Conservation (phyloP, 2,329 filamentous ascomycete species). For the Thermothelomyces thermophilus region DNA sequence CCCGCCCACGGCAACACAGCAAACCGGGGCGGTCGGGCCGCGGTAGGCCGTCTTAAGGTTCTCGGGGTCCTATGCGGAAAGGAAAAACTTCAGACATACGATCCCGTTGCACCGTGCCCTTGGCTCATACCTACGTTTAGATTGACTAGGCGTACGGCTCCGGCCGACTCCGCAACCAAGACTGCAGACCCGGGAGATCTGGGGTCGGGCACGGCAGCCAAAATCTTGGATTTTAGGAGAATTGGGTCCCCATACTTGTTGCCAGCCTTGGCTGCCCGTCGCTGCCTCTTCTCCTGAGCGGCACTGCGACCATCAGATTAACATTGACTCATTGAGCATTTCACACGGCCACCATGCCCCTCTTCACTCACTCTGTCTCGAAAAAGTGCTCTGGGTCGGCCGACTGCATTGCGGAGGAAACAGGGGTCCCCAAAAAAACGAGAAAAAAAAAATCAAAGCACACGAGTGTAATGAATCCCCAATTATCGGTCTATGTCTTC, state of each 20-base stretch:
- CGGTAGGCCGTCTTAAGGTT: slow-evolving; percentile 50
- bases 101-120: too few relatives aligned
- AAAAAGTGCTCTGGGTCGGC: slow-evolving; percentile 79
- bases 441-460: background rate
- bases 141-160: slow-evolving; percentile 65
- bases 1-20: slow-evolving; percentile 63
- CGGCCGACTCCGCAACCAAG: slow-evolving; percentile 83
- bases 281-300: slow-evolving; percentile 40
- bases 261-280: slow-evolving; percentile 62
- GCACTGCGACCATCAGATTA: slow-evolving; percentile 36
- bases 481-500: too few relatives aligned
- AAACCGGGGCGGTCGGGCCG: slow-evolving; percentile 74
- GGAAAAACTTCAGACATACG: slow-evolving; percentile 34
- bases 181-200: slow-evolving; percentile 50
- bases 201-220: slow-evolving; percentile 66
- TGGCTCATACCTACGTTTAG: too few relatives aligned
- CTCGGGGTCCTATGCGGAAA: slow-evolving; percentile 31
- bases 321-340: background rate
- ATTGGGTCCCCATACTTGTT: slow-evolving; percentile 83
- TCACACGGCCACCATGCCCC: background rate
- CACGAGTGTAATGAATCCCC: too few relatives aligned
- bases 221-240: slow-evolving; percentile 74
- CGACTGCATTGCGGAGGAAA: slow-evolving; percentile 53
- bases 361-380: slow-evolving; percentile 70
- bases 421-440: background rate